A percentile compares a stretch with the other conserved stretches of the same genome.
phyloP scores from a whole-genome alignment of 225 moss, liverwort and hornwort species.

The Neckera pumila region DNA sequence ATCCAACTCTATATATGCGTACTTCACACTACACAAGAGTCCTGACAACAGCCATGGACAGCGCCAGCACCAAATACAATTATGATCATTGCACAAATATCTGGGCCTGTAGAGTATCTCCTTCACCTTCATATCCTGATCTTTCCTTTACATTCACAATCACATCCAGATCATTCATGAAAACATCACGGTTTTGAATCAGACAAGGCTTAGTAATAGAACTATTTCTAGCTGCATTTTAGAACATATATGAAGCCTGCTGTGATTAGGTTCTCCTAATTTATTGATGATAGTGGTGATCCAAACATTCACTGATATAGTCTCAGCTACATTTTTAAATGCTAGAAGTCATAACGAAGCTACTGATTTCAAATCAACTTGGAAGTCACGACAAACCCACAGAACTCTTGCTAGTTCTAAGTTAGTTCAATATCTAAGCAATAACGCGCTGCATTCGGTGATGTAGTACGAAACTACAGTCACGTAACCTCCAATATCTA shows the following conservation, averaged over 20 bases:
- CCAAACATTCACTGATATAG: neutral
- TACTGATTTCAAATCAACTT: neutral
- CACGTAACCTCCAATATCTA: constrained; percentile 12
- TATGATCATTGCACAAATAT: neutral
- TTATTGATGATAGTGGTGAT: neutral
- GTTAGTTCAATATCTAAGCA: neutral
- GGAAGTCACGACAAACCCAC: neutral
- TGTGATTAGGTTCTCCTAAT: neutral
- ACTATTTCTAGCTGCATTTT: neutral
- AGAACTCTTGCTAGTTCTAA: neutral
- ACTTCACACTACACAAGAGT: no score
- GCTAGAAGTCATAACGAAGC: neutral
- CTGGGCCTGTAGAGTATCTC: neutral
- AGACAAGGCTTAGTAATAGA: neutral
- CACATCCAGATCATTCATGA: neutral
- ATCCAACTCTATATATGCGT: neutral
- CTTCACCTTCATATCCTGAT: no score
- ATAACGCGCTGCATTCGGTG: neutral
- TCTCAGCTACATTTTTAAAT: neutral
- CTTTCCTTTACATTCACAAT: neutral
- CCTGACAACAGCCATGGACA: neutral
- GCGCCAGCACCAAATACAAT: neutral
- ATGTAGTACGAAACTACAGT: neutral
- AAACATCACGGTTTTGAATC: neutral
- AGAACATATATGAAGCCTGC: neutral